Evolutionary conservation across 768 basidiomycete genomes (phyloP).

Genomic region (Galerina sulciceps): DNA sequence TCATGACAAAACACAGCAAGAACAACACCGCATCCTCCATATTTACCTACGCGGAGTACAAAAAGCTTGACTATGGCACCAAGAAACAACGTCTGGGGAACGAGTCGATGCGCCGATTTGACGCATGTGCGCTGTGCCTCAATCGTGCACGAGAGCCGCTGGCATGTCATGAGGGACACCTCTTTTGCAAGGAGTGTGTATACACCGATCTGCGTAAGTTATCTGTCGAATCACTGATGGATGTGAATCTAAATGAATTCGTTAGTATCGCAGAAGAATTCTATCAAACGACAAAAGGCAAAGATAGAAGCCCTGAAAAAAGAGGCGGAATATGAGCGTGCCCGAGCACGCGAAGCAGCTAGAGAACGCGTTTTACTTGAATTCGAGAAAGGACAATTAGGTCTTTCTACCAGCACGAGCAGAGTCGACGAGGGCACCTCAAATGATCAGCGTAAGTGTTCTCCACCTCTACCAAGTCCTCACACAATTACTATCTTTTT

Average conservation of each 20-base stretch:
- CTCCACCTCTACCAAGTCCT: not conserved
- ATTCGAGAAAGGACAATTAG: constrained; percentile 87
- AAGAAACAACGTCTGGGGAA: constrained; percentile 85
- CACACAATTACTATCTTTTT: not conserved
- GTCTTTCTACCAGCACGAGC: constrained; percentile 47
- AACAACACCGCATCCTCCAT: constrained; percentile 90
- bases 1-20: constrained; percentile 89
- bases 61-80: constrained; percentile 84
- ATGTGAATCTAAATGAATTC: not conserved
- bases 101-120: constrained; percentile 91
- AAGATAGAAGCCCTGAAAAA: constrained; percentile 73
- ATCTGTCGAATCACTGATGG: not conserved
- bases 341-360: constrained; percentile 71
- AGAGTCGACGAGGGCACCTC: constrained; percentile 12
- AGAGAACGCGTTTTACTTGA: constrained; percentile 88
- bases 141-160: constrained; percentile 84
- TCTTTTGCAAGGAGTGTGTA: constrained; percentile 96
- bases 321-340: constrained; percentile 82
- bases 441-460: not conserved
- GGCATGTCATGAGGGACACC: constrained; percentile 83
- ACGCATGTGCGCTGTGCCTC: constrained; percentile 89
- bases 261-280: constrained; percentile 85
- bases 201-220: constrained; percentile 80
- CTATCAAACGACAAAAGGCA: constrained; percentile 90
- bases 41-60: constrained; percentile 89